Base-by-base conservation (phyloP, 106 monocot species). In the Dendrobium huoshanense region DNA sequence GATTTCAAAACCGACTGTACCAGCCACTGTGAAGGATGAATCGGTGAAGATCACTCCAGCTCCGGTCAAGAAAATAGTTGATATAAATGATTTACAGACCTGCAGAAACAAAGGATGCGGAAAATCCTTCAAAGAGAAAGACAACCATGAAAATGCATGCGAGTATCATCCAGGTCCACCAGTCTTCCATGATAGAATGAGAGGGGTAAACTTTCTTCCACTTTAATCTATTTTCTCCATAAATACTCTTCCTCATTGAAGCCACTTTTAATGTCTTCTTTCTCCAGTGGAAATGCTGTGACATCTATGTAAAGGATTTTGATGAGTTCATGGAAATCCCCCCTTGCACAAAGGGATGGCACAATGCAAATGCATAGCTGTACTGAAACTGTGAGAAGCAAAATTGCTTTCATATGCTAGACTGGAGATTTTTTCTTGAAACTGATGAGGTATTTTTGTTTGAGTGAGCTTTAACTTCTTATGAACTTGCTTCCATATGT, bases 31-130 rank as follows among this genome's bases (percentile, higher is more conserved):
- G 1, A 82, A 85, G 49, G 79, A 75, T 49, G 83, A 81, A 75
- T 29, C 47, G 3, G 49, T 29, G 75, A 80, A 79, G 58, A 83
- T 29, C 13, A 18, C 19, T 58, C 82, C 84, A 42, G 77, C 82
- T 75, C 90, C 93, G 56, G 49, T 67, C 1, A 92, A 91, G 84
- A 92, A 88, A 82, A 85, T 82, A 85, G 83, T 90, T 75, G 88
- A 83, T 79, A 64, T 99, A 20, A 86, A 93, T 77, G 93, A 95
- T 72, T 84, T 80, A 1, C 89, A 86, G 75, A 87, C 79, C 25
- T 99, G 98, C 88, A 89, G 76, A 83, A 95, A 99, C 77, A 99
- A 93, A 82, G 92, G 93, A 78, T 99, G 98, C 81, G 98, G 98
- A 0, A 99, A 95, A 82, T 82, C 84, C 79, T 99, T 95, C 56